Base-by-base conservation (phyloP, 148 eudicot genomes). In the Cornus controversa region DNA sequence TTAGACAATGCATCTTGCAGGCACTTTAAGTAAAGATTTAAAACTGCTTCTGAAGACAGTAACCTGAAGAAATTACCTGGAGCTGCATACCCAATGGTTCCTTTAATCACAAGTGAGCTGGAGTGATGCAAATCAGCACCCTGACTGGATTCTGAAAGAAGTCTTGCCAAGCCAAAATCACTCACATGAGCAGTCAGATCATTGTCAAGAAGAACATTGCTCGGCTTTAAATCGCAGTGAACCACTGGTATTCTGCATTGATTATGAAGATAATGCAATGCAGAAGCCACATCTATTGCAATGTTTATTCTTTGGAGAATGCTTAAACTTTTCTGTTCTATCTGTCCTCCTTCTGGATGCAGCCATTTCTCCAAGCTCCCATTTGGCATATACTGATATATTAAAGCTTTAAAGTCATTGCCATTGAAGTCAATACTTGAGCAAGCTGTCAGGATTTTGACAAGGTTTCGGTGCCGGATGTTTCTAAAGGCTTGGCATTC, bases 191-290 rank as follows among this genome's bases (percentile, higher is more conserved):
- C 85, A 20, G 77, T 82, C 74, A 83, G 20, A 57, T 79, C 80
- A n/a, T 63, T 23, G 67, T 83, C 78, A 25, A 83, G 82, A 23
- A 86, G 80, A 72, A 83, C 73, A 45, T 86, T 86, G 72, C 84
- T 83, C 45, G 86, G 88, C 76, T 86, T 86, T 20, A 86, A 47
- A 75, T 83, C 88, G 54, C 88, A 71, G 42, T 86, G 88, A 50
- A 83, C 72, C 9, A 83, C 67, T 2, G 84, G 78, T 36, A 70
- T 73, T 73, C 53, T 53, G 69, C 86, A 80, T 24, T 66, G 75
- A 10, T 86, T 62, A 69, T 86, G 88, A 57, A 83, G 82, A 72
- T 86, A 86, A 54, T 72, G 11, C 65, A 86, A 40, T 2, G 86
- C 88, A 16, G 60, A 72, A 24, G 88, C 86, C 27, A 86, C 82